A percentile compares a stretch with the other conserved stretches of the same genome.
Evolutionary conservation across 2,329 filamentous ascomycete genomes (phyloP).

Genomic region (Colletotrichum scovillei): DNA sequence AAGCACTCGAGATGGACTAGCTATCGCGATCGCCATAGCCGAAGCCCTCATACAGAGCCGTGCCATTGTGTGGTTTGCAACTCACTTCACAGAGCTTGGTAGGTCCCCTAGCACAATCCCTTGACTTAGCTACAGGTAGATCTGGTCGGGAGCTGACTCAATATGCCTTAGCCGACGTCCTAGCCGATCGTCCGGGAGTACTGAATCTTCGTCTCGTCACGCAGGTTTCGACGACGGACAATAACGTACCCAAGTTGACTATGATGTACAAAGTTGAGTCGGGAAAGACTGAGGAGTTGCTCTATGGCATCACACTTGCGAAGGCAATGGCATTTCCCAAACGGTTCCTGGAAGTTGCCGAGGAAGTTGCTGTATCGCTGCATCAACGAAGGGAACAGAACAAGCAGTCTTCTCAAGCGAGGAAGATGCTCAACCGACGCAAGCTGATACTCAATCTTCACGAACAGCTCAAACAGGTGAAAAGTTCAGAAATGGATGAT

Average conservation of each 20-base stretch:
- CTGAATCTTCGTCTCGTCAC: slow-evolving; percentile 85
- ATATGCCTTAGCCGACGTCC: slow-evolving; percentile 67
- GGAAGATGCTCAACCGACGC: slow-evolving; percentile 71
- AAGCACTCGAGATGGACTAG: slow-evolving; percentile 86
- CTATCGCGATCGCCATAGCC: slow-evolving; percentile 89
- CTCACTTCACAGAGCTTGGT: slow-evolving; percentile 87
- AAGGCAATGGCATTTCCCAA: slow-evolving; percentile 78
- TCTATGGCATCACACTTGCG: slow-evolving; percentile 89
- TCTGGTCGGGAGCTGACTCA: slow-evolving; percentile 19
- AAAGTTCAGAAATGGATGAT: slow-evolving; percentile 73
- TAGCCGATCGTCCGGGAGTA: slow-evolving; percentile 81
- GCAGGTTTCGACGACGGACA: slow-evolving; percentile 64
- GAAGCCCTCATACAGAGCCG: slow-evolving; percentile 86
- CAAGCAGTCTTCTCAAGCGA: slow-evolving; percentile 67
- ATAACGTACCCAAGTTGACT: slow-evolving; percentile 71
- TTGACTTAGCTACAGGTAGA: neutral
- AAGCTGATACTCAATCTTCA: slow-evolving; percentile 79
- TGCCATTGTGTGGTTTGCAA: slow-evolving; percentile 90
- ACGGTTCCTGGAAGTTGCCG: slow-evolving; percentile 74
- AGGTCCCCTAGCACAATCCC: slow-evolving; percentile 29
- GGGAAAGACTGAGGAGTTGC: slow-evolving; percentile 75
- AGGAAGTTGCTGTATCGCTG: slow-evolving; percentile 72
- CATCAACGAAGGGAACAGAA: slow-evolving; percentile 67
- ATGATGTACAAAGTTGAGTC: slow-evolving; percentile 89
- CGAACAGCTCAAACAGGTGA: slow-evolving; percentile 78